These are phyloP conservation scores for Gillenia trifoliata DNA, from an alignment of 306 rosid species.

Conservation along the genomic window DNA sequence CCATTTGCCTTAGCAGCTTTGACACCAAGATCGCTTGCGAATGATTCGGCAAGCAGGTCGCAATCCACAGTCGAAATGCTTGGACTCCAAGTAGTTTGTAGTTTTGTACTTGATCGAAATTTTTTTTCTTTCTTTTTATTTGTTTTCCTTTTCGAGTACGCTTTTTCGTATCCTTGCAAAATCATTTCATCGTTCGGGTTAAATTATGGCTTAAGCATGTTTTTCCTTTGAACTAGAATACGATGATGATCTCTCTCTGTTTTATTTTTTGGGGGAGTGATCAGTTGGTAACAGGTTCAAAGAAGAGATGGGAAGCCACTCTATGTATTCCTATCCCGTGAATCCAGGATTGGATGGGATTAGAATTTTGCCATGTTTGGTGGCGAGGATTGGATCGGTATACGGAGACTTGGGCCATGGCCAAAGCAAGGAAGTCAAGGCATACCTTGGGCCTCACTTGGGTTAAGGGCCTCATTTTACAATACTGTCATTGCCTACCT, in stretches of 20 bases:
- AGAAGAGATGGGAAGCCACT: not conserved
- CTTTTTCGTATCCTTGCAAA: not conserved
- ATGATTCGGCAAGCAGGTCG: slow-evolving; percentile 36
- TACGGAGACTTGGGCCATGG: too few species aligned
- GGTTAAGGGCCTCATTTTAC: too few species aligned
- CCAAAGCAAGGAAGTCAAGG: too few species aligned
- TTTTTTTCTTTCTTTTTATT: not conserved
- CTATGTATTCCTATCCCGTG: not conserved
- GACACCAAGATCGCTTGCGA: slow-evolving; percentile 99
- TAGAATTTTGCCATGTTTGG: too few species aligned
- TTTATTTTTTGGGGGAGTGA: not conserved
- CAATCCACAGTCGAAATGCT: not conserved
- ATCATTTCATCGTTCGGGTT: not conserved
- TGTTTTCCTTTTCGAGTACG: not conserved
- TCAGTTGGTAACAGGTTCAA: not conserved
- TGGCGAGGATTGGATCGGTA: too few species aligned
- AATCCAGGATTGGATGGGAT: not conserved
- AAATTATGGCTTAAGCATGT: not conserved
- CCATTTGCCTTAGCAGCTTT: slow-evolving; percentile 97
- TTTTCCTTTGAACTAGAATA: not conserved
- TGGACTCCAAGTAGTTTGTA: slow-evolving; percentile 2
- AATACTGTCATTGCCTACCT: too few species aligned
- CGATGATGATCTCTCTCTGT: not conserved
- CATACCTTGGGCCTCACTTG: too few species aligned
- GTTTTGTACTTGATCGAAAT: not conserved